Evolutionary conservation across 768 basidiomycete species (phyloP).

Genomic region (Pleurotus platypus): DNA sequence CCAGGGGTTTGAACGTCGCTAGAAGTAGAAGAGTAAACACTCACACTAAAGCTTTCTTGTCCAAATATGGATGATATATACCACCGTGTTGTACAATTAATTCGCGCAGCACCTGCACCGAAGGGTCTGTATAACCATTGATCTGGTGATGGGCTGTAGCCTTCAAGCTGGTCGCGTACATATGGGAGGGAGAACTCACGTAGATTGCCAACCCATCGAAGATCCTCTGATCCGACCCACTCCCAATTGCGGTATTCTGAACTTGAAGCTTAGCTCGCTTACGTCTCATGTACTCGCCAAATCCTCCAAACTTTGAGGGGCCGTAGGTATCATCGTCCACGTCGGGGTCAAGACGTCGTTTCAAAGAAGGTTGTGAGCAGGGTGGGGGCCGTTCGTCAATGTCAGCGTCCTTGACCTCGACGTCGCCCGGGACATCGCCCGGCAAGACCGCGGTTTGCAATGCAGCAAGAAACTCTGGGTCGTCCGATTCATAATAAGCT

Average conservation of each 20-base stretch:
- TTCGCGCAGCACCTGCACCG: constrained; percentile 78
- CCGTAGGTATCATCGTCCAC: constrained; percentile 60
- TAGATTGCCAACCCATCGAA: constrained; percentile 80
- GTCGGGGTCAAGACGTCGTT: constrained; percentile 30
- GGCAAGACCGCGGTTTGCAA: constrained; percentile 7
- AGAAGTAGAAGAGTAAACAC: constrained; percentile 19
- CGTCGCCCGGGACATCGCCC: constrained; percentile 7
- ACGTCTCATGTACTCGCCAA: constrained; percentile 84
- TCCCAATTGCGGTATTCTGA: constrained; percentile 47
- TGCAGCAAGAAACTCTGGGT: constrained; percentile 5
- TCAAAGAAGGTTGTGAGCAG: constrained; percentile 35
- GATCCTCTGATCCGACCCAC: constrained; percentile 37
- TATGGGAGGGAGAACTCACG: constrained; percentile 41
- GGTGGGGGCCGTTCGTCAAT: constrained; percentile 29
- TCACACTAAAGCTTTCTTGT: constrained; percentile 71
- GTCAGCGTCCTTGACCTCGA: constrained; percentile 21
- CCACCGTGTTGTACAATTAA: constrained; percentile 85
- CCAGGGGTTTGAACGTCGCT: background rate
- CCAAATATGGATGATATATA: constrained; percentile 77
- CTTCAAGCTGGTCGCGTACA: background rate
- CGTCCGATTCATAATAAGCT: constrained; percentile 8
- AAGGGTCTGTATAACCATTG: constrained; percentile 86
- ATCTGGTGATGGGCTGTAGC: constrained; percentile 44
- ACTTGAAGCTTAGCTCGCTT: constrained; percentile 90
- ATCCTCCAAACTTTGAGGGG: constrained; percentile 75